phyloP scores from a whole-genome alignment of 2,329 filamentous ascomycete genomes.

The Neocatenulostroma microsporum region DNA sequence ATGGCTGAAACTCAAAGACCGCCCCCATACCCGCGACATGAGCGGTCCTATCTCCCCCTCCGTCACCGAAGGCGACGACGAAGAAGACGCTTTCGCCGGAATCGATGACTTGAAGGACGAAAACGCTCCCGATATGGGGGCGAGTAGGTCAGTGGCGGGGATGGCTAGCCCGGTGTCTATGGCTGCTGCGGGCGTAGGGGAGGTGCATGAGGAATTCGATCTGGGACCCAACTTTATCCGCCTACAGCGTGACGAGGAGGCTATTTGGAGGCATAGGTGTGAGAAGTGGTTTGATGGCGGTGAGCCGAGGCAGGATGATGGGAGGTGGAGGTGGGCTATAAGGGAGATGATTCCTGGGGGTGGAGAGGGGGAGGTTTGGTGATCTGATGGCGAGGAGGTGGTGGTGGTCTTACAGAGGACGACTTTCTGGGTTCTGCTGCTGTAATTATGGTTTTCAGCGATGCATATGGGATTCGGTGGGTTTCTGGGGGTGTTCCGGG shows the following conservation, averaged over 20 bases:
- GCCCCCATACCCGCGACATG: conserved; percentile 22
- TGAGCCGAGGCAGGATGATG: conserved; percentile 62
- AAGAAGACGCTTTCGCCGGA: conserved; percentile 89
- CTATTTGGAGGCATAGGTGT: conserved; percentile 81
- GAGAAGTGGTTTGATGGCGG: conserved; percentile 66
- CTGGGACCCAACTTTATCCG: conserved; percentile 90
- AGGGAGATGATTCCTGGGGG: conserved; percentile 10
- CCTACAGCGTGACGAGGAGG: conserved; percentile 84
- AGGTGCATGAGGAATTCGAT: conserved; percentile 90
- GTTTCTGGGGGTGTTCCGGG: no score
- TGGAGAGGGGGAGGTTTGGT: no score
- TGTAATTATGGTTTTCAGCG: no score
- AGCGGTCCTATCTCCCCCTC: conserved; percentile 34
- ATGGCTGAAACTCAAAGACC: conserved; percentile 65
- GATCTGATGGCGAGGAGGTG: no score
- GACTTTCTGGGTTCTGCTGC: no score
- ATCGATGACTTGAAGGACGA: conserved; percentile 84
- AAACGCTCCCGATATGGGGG: conserved; percentile 15
- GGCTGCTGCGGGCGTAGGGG: conserved; percentile 55
- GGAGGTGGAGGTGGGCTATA: conserved; percentile 46
- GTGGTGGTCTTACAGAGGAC: no score
- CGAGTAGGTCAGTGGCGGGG: conserved; percentile 14
- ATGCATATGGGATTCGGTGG: no score
- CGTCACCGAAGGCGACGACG: conserved; percentile 70
- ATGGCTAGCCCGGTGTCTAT: conserved; percentile 24